Percentiles rank a stretch among this genome's conserved stretches.
Evolutionary conservation across 2,329 filamentous ascomycete species (phyloP).

Genomic region (Pseudocercospora fijiensis): DNA sequence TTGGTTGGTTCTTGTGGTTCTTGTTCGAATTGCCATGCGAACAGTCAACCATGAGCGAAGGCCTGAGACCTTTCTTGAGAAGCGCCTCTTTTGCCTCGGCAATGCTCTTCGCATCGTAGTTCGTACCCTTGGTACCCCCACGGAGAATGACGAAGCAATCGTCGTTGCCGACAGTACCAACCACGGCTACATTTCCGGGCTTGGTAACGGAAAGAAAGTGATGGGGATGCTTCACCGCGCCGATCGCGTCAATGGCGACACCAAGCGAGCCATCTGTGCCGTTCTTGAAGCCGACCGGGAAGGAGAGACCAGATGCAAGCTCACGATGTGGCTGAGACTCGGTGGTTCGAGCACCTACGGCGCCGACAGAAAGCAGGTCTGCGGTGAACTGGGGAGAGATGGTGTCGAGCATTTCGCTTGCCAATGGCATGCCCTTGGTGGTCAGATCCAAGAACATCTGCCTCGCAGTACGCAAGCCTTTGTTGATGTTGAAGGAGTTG

Average conservation of each 20-base stretch:
- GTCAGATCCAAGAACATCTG: slow-evolving; percentile 94
- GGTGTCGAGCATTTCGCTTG: slow-evolving; percentile 96
- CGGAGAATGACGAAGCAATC: slow-evolving; percentile 96
- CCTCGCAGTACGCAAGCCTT: slow-evolving; percentile 80
- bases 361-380: slow-evolving; percentile 86
- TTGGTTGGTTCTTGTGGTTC: slow-evolving; percentile 95
- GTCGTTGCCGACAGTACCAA: slow-evolving; percentile 89
- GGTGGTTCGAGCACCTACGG: slow-evolving; percentile 92
- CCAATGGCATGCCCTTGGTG: slow-evolving; percentile 88
- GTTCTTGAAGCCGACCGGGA: slow-evolving; percentile 99
- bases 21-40: slow-evolving; percentile 84
- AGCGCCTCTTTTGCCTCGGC: slow-evolving; percentile 78
- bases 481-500: slow-evolving; percentile 98
- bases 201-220: slow-evolving; percentile 98
- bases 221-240: slow-evolving; percentile 85
- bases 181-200: slow-evolving; percentile 90
- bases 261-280: slow-evolving; percentile 88
- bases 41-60: slow-evolving; percentile 95
- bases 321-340: slow-evolving; percentile 95
- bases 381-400: slow-evolving; percentile 97
- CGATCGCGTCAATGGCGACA: slow-evolving; percentile 93
- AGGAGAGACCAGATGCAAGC: slow-evolving; percentile 86
- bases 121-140: slow-evolving; percentile 88
- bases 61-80: slow-evolving; percentile 65
- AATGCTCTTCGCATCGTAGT: slow-evolving; percentile 86